phyloP scores from a whole-genome alignment of 495 filamentous ascomycete species.

The Trichoderma reesei region DNA sequence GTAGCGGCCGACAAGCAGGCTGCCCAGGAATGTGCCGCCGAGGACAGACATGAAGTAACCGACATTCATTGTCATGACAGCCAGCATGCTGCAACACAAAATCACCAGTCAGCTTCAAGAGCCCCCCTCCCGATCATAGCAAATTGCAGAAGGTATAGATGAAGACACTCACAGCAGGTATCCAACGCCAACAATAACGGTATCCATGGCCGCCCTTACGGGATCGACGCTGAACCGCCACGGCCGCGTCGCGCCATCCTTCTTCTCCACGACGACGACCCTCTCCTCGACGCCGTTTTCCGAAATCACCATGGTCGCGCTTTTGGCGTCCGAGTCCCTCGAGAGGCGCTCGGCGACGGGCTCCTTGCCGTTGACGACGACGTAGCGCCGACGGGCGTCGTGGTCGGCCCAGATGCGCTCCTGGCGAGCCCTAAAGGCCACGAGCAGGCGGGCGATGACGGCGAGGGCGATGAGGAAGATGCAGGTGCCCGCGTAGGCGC shows the following conservation, averaged over 20 bases:
- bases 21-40: slow-evolving; percentile 73
- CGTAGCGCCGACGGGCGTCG: slow-evolving; percentile 61
- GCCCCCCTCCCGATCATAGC: too few species aligned
- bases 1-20: slow-evolving; percentile 68
- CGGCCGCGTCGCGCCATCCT: slow-evolving; percentile 39
- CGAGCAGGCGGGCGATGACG: slow-evolving; percentile 53
- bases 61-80: slow-evolving; percentile 95
- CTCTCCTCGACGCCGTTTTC: slow-evolving; percentile 65
- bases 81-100: slow-evolving; percentile 67
- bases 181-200: slow-evolving; percentile 60
- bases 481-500: slow-evolving; percentile 73
- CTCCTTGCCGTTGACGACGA: slow-evolving; percentile 58
- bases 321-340: slow-evolving; percentile 43
- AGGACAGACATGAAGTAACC: slow-evolving; percentile 91
- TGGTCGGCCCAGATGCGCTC: slow-evolving; percentile 46
- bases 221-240: slow-evolving; percentile 76
- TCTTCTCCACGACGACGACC: slow-evolving; percentile 55
- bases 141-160: neutral
- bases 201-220: slow-evolving; percentile 57
- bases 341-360: slow-evolving; percentile 45
- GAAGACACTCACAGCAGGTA: slow-evolving; percentile 72
- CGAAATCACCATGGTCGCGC: slow-evolving; percentile 49
- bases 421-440: slow-evolving; percentile 53
- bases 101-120: neutral
- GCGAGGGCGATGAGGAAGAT: slow-evolving; percentile 75